Evolutionary conservation across 139 green algal species (phyloP), one percentile per base, ranked within the genome.

Genomic region (Chlorella sp.): DNA sequence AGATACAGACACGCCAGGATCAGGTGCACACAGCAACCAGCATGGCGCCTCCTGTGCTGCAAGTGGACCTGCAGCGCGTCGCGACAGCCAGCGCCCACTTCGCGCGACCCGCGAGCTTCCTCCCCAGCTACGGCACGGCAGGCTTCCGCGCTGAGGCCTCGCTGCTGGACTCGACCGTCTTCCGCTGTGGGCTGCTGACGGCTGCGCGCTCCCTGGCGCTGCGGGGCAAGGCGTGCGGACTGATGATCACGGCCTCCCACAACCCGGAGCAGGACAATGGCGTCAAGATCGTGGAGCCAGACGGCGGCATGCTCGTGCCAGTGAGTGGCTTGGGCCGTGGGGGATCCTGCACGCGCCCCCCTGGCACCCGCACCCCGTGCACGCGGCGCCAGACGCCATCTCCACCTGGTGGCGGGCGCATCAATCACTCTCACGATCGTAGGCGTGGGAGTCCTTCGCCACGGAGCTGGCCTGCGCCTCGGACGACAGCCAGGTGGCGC

Each of bases 191-290:
- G 26, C 70, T 95, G 31, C 70, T 98, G 24, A 90, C 92, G 68
- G 94, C 89, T 0, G 70, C 88, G 3, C 80, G 93, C 0, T 74
- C 88, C 4, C 29, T 79, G 1, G 59, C 77, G 67, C 49, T 75
- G 42, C n/a, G 74, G 33, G n/a, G n/a, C n/a, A 6, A 36, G 26
- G 72, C 74, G 27, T 92, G 86, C 26, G 95, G 95, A 23, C 67
- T 99, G n/a, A 91, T 97, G 83, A 87, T 99, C 61, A 99, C 95
- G 2, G 95, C 95, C 30, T 97, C 89, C 1, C 95, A 99, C 83
- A 99, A 99, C 78, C 93, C 93, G 1, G 89, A 82, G 17, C 51
- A 70, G 2, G 95, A 99, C 87, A 99, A 99, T 73, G 95, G 95
- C 31, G 89, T 98, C 30, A 99, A 99, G 77, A 83, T 99, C 50